Conservation (phyloP, 768 basidiomycete genomes). For the Tylopilus felleus region DNA sequence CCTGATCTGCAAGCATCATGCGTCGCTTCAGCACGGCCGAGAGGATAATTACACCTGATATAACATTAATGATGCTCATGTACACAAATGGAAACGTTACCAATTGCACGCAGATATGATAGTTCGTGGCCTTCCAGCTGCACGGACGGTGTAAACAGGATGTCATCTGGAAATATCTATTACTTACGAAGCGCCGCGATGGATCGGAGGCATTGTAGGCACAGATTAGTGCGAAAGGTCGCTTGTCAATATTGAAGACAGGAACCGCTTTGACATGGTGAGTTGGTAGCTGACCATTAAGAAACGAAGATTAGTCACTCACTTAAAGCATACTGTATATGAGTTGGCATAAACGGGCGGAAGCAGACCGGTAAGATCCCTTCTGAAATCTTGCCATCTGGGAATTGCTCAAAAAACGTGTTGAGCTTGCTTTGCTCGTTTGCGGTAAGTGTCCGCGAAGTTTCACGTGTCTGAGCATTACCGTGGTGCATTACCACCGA, state of each 20-base stretch:
- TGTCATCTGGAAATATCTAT: background rate
- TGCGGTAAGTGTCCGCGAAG: constrained; percentile 52
- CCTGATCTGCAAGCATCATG: constrained; percentile 93
- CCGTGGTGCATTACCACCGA: constrained; percentile 72
- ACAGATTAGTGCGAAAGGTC: constrained; percentile 86
- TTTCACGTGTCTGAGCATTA: constrained; percentile 50
- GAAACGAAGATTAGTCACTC: constrained; percentile 28
- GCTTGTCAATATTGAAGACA: constrained; percentile 89
- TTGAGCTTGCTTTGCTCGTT: constrained; percentile 76
- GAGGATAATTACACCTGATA: constrained; percentile 79
- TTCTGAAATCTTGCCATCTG: constrained; percentile 86
- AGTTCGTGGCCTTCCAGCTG: constrained; percentile 87
- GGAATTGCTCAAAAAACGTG: constrained; percentile 73
- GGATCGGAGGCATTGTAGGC: constrained; percentile 86
- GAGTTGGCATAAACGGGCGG: constrained; percentile 73
- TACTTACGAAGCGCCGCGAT: constrained; percentile 71
- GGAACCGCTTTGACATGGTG: constrained; percentile 63
- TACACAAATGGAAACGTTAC: constrained; percentile 31
- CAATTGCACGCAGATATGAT: constrained; percentile 89
- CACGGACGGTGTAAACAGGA: constrained; percentile 8
- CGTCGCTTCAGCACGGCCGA: constrained; percentile 89
- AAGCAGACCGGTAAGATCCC: constrained; percentile 82
- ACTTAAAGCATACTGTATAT: constrained; percentile 88
- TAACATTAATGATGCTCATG: constrained; percentile 1
- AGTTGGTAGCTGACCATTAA: constrained; percentile 3